A percentile compares a stretch with the other conserved stretches of the same genome.
Conservation (phyloP, 108 stramenopile genomes). For the Skeletonema menzelii region DNA sequence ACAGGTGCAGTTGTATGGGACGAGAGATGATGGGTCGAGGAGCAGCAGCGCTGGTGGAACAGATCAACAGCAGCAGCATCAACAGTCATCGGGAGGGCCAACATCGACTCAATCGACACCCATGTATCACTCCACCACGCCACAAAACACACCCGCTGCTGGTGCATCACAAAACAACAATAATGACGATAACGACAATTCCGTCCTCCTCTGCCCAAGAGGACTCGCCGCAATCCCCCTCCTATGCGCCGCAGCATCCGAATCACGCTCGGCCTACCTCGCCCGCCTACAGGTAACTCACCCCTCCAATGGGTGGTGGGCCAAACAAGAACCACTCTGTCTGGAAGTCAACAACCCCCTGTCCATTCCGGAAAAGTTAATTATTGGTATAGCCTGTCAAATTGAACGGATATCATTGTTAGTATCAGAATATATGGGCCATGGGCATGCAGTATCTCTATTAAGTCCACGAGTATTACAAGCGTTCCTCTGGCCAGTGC, state of each 20-base stretch:
- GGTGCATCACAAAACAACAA: neutral
- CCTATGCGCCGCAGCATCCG: constrained; percentile 80
- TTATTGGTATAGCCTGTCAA: constrained; percentile 56
- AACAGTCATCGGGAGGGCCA: neutral
- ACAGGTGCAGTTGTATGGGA: constrained; percentile 79
- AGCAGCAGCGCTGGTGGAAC: neutral
- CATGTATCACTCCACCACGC: constrained; percentile 13
- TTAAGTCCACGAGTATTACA: constrained; percentile 52
- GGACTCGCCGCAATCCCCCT: constrained; percentile 84
- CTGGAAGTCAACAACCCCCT: constrained; percentile 50
- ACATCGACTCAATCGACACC: neutral
- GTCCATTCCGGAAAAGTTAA: constrained; percentile 59
- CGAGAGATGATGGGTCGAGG: constrained; percentile 18
- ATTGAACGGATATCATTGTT: constrained; percentile 60
- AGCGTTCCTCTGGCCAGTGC: constrained; percentile 83
- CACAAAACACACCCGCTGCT: constrained; percentile 33
- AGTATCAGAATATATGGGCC: constrained; percentile 24
- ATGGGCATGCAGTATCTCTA: constrained; percentile 24
- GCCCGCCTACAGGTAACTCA: constrained; percentile 55
- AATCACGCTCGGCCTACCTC: constrained; percentile 78
- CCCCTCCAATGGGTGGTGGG: constrained; percentile 76
- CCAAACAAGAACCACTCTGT: constrained; percentile 80
- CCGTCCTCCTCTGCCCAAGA: constrained; percentile 50
- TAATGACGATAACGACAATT: constrained; percentile 10
- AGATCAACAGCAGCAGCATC: neutral